These are phyloP conservation scores for Prototheca wickerhamii DNA, from an alignment of 163 green algal species.

Conservation along the genomic window DNA sequence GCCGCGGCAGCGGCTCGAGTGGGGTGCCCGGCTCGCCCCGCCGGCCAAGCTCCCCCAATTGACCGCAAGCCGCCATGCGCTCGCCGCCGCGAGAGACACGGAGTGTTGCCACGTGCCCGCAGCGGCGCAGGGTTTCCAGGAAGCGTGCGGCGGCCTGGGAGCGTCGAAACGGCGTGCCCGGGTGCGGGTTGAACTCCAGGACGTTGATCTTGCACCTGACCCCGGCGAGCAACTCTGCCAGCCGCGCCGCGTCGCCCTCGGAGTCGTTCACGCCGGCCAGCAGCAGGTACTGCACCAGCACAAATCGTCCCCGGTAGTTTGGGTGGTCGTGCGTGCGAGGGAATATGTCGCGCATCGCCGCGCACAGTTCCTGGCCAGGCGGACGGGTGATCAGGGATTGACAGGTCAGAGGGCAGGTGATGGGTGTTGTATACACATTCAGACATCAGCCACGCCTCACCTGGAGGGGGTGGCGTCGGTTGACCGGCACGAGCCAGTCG, in stretches of 20 bases:
- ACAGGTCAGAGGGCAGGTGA: not conserved
- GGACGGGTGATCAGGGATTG: not conserved
- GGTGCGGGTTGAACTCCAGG: slow-evolving; percentile 86
- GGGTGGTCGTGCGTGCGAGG: slow-evolving; percentile 22
- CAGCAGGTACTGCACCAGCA: slow-evolving; percentile 80
- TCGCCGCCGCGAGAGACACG: slow-evolving; percentile 72
- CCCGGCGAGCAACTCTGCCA: slow-evolving; percentile 47
- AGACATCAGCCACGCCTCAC: not conserved
- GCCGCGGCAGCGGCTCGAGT: not conserved
- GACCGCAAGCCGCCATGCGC: slow-evolving; percentile 88
- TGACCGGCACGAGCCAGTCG: slow-evolving; percentile 85
- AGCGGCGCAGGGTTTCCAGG: not conserved
- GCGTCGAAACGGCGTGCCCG: slow-evolving; percentile 59
- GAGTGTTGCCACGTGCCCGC: slow-evolving; percentile 67
- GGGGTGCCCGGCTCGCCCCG: not conserved
- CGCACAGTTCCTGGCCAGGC: slow-evolving; percentile 43
- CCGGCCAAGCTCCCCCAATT: slow-evolving; percentile 45
- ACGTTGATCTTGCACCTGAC: slow-evolving; percentile 86
- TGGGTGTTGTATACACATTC: not conserved
- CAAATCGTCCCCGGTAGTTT: slow-evolving; percentile 16
- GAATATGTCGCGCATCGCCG: slow-evolving; percentile 58
- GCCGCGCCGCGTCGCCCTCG: slow-evolving; percentile 54
- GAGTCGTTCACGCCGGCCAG: slow-evolving; percentile 75
- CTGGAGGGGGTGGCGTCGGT: slow-evolving; percentile 51
- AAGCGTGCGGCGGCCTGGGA: not conserved